Base-by-base conservation (phyloP, 768 basidiomycete genomes). In the Naganishia kalamii region DNA sequence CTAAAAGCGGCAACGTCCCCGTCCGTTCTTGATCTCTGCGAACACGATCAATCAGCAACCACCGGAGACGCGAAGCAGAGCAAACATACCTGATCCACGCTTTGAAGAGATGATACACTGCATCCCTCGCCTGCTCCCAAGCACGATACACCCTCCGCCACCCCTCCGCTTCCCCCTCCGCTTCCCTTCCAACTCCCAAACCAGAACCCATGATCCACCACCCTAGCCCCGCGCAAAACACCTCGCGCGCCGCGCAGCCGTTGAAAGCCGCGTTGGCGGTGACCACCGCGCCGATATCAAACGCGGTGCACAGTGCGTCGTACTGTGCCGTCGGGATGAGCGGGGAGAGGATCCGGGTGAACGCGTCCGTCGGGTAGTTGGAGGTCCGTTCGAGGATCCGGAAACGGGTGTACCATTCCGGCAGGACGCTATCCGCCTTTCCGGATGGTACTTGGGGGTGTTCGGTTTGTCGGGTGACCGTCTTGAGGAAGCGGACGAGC, bases 21-120 rank as follows among this genome's bases (percentile, higher is more conserved):
- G 43, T 11, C 19, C 19, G 43, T n/a, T 44, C 43, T 44, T 44
- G 43, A n/a, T 44, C 43, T n/a, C 43, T 44, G 21, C 19, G 21
- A 10, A n/a, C 8, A n/a, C 12, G 8, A 6, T 11, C 19, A 10
- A 44, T 50, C 13, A 50, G 48, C 7, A 7, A 25, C 7, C 12
- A 4, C 13, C 5, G 48, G 12, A 25, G 11, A 8, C 8, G 6
- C 17, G 17, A 47, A n/a, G 23, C 21, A 54, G 25, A 15, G 19
- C 32, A 35, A 2, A 21, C 54, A 35, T 57, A 57, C 54, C 54
- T 35, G 13, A 57, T 57, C 54, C 54, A 57, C 11, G 35, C 33
- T 10, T 37, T 21, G n/a, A 57, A 57, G 5, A 57, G 30, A 23
- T 37, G 33, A 57, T 57, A 57, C 23, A 57, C 35, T 23, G 35